A percentile compares a stretch with the other conserved stretches of the same genome.
These are phyloP conservation scores for Besnoitia besnoiti DNA, from an alignment of 169 alveolate species.

Conservation along the genomic window DNA sequence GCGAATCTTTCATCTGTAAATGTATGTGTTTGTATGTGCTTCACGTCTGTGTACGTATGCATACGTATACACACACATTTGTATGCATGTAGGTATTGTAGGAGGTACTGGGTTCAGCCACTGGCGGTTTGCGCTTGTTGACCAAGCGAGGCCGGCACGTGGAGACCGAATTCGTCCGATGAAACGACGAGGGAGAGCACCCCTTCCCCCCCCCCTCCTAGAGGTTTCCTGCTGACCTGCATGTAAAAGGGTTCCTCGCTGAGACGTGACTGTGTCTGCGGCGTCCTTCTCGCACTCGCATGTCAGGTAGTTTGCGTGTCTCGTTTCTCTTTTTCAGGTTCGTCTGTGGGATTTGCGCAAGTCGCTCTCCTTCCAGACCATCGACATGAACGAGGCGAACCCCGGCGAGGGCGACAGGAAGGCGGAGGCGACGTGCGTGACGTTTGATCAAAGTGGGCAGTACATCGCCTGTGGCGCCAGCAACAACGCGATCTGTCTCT, in stretches of 20 bases:
- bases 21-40: no score
- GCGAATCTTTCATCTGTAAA: no score
- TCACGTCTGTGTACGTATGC: no score
- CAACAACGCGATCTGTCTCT: constrained; percentile 61
- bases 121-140: no score
- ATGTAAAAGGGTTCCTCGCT: not conserved
- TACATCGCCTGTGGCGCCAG: constrained; percentile 64
- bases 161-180: no score
- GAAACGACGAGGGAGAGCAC: not conserved
- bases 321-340: not conserved
- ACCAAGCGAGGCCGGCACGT: no score
- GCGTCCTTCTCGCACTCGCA: not conserved
- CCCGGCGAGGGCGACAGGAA: constrained; percentile 34
- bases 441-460: constrained; percentile 79
- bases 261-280: not conserved
- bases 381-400: not conserved
- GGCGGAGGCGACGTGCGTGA: constrained; percentile 71
- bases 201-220: not conserved
- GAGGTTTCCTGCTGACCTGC: not conserved
- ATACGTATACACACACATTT: no score
- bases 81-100: no score
- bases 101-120: no score
- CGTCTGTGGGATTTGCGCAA: constrained; percentile 83
- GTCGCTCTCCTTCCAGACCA: constrained; percentile 74
- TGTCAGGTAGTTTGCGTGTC: not conserved